Evolutionary conservation across 2,329 filamentous ascomycete genomes (phyloP), one percentile per base, ranked within the genome.

Genomic region (Emergomyces orientalis): DNA sequence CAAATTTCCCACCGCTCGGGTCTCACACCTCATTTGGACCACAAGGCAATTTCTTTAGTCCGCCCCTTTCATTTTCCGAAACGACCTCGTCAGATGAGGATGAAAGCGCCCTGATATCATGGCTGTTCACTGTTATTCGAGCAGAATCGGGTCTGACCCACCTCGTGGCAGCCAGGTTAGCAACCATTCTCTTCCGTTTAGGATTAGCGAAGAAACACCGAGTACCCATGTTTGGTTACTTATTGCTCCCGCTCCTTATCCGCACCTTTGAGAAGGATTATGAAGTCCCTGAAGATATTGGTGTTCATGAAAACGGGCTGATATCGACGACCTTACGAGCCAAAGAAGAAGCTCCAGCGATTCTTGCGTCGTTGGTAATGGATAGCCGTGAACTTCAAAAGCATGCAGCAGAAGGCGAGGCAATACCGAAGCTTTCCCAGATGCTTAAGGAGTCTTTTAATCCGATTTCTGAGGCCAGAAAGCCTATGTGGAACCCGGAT

Each of bases 301-400:
- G 78, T 41, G 69, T 75, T 17, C 70, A 72, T 55, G 74, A 75
- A 63, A 72, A 73, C 55, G 74, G 72, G 2, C 61, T 76, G 34
- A 73, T 76, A 51, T 75, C 78, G 14, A 69, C 76, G 14, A 77
- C 78, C 27, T 80, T 83, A 68, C 73, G 77, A 9, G 80, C 91
- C 14, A 80, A 86, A 62, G 89, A 93, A 72, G 84, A 85, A 65
- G 86, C 89, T 1, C 90, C 92, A 8, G 82, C 85, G 1, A 83
- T 95, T 13, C 80, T 97, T 62, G 90, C 91, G 19, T 85, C 87
- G 55, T 80, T 97, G 47, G 86, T 96, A 22, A 85, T 86, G 32
- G 90, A 94, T 70, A 91, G 87, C 72, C 85, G 88, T 64, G 82
- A 84, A 63, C 80, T 97, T 61, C 93, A 97, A 74, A 89, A 87